phyloP scores from a whole-genome alignment of 1,284 basidiomycete species.

The Paramarasmius palmivorus region DNA sequence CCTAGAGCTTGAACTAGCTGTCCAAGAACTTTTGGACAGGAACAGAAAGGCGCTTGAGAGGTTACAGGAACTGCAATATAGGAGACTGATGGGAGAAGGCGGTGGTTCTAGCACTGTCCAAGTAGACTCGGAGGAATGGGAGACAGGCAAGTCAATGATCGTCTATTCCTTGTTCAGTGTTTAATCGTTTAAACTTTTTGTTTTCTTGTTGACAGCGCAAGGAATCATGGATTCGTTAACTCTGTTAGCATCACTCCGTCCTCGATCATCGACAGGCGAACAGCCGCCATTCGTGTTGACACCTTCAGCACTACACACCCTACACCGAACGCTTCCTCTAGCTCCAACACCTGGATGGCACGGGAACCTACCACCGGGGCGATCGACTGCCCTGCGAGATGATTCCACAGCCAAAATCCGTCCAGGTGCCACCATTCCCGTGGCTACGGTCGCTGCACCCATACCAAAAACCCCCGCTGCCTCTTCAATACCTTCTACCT shows the following conservation, averaged over 20 bases:
- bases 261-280: slow-evolving; percentile 47
- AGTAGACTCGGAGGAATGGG: slow-evolving; percentile 76
- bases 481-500: slow-evolving; percentile 23
- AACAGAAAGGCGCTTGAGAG: slow-evolving; percentile 63
- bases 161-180: slow-evolving; percentile 14
- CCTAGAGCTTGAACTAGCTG: slow-evolving; percentile 64
- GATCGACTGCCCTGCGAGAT: slow-evolving; percentile 63
- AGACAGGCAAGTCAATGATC: slow-evolving; percentile 54
- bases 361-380: slow-evolving; percentile 66
- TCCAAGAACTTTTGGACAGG: slow-evolving; percentile 64
- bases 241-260: slow-evolving; percentile 68
- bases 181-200: slow-evolving; percentile 15
- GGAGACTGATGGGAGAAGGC: slow-evolving; percentile 48
- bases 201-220: slow-evolving; percentile 53
- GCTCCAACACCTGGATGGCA: slow-evolving; percentile 66
- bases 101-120: slow-evolving; percentile 48
- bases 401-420: slow-evolving; percentile 67
- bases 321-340: slow-evolving; percentile 67
- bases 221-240: slow-evolving; percentile 68
- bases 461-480: slow-evolving; percentile 22
- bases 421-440: slow-evolving; percentile 42
- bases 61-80: slow-evolving; percentile 63
- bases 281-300: slow-evolving; percentile 57
- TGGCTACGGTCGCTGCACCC: slow-evolving; percentile 22
- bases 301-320: slow-evolving; percentile 57